Base-by-base conservation (phyloP, 2,329 filamentous ascomycete genomes). In the Bisporella sp. region DNA sequence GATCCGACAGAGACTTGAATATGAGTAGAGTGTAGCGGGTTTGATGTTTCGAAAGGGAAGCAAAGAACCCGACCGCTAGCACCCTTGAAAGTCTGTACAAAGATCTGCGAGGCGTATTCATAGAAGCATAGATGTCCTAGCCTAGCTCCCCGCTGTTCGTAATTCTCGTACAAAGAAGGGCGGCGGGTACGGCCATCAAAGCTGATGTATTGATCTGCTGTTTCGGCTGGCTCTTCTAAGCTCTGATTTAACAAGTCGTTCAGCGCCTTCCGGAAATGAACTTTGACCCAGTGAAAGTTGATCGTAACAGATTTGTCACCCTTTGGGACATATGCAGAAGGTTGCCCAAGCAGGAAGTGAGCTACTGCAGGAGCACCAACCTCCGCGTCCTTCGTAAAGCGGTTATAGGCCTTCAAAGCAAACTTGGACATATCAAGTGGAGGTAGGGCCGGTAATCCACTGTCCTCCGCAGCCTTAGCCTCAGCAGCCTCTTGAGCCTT, bases 351-450 rank as follows among this genome's bases (percentile, higher is more conserved):
- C 30, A 53, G 31, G 47, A 49, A 53, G 46, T 50, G 42, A 49
- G 50, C 50, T 30, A 53, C 46, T 42, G 42, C 44, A 9, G 42
- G 47, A 53, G 50, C 46, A 5, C 50, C 46, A 31, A 52, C 50
- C 50, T 52, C 46, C 12, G 28, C 35, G 21, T 52, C 45, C 21
- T 21, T 21, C 21, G 21, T 52, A 41, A 52, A 52, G 39, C 50
- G 50, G 46, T 52, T 52, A 45, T 52, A 52, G 32, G 46, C 50
- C 33, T 52, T 48, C 35, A 52, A 48, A 5, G 40, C 45, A 29
- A 52, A 52, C 46, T 52, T 52, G 46, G 46, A 52, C 46, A 53
- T 53, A 31, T 53, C 50, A 45, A 50, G 50, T 37, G 33, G 46
- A 28, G 28, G n/a, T 53, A 31, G 47, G 3, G 42, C 42, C 33